Conservation (phyloP, 352 stramenopile species). For the Globisporangium nagaii region DNA sequence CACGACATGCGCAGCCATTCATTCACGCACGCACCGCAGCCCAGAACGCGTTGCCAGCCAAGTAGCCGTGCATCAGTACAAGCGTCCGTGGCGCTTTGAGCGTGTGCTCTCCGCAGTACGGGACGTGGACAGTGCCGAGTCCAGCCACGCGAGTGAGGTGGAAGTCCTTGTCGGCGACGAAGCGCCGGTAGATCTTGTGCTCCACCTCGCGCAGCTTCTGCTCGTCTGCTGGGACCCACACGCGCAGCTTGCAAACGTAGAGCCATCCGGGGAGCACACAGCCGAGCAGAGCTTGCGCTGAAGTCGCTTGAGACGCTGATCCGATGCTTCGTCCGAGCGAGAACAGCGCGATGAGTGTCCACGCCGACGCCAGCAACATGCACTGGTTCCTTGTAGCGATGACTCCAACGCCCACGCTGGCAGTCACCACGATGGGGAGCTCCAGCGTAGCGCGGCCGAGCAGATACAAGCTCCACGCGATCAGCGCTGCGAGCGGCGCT, state of each 20-base stretch:
- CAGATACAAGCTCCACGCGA: constrained; percentile 2
- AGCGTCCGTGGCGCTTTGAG: neutral
- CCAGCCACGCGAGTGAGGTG: neutral
- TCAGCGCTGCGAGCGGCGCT: neutral
- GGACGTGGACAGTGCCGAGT: neutral
- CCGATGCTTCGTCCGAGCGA: neutral
- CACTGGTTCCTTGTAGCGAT: neutral
- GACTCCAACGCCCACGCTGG: neutral
- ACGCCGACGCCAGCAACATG: neutral
- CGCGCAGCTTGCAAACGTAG: constrained; percentile 9
- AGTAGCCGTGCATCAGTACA: constrained; percentile 19
- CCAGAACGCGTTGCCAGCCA: constrained; percentile 22
- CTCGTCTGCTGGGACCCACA: constrained; percentile 3
- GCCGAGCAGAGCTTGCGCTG: neutral
- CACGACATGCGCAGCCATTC: neutral
- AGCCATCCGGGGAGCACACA: constrained; percentile 22
- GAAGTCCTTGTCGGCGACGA: neutral
- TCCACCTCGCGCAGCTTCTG: neutral
- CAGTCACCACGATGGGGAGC: constrained; percentile 1
- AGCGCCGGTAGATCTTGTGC: neutral
- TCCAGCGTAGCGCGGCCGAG: neutral
- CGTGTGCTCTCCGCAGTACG: constrained; percentile 1
- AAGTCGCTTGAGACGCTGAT: neutral
- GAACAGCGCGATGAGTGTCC: neutral
- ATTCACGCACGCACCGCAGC: constrained; percentile 11